A percentile compares a stretch with the other conserved stretches of the same genome.
Evolutionary conservation across 2,329 filamentous ascomycete genomes (phyloP).

Genomic region (Scedosporium aurantiacum): DNA sequence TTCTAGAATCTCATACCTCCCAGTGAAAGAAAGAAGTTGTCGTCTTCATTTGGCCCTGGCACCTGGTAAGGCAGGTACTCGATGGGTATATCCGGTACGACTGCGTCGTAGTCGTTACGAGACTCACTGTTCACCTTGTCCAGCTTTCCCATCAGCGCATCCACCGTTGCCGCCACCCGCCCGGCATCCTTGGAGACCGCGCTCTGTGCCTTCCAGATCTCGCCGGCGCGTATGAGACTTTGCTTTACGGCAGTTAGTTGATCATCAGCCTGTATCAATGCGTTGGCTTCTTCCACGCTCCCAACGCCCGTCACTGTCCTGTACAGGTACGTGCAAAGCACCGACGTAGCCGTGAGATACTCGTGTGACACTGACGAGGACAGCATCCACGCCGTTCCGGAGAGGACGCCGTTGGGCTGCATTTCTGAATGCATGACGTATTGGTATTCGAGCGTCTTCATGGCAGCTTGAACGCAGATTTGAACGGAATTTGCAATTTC

Average conservation of each 20-base stretch:
- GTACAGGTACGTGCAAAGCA: not conserved
- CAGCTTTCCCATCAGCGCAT: not conserved
- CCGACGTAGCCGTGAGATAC: not conserved
- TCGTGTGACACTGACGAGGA: not conserved
- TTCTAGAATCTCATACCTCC: not conserved
- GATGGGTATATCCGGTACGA: not conserved
- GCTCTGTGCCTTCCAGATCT: not conserved
- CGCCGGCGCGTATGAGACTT: not conserved
- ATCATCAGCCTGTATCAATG: not conserved
- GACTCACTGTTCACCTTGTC: not conserved
- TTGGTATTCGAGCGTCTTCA: not conserved
- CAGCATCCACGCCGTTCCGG: not conserved
- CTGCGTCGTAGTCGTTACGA: not conserved
- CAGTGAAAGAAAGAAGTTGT: not conserved
- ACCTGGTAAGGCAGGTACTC: not conserved
- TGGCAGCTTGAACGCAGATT: not conserved
- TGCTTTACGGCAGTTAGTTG: not conserved
- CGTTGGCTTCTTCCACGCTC: not conserved
- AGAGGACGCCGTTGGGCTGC: not conserved
- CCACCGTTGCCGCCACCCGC: not conserved
- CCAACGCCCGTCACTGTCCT: not conserved
- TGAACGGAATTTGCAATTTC: not conserved
- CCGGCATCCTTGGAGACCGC: not conserved
- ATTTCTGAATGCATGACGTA: not conserved
- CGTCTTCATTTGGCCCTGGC: not conserved